Percentiles rank a stretch among this genome's conserved stretches.
These are phyloP conservation scores for Globisporangium spinosum DNA, from an alignment of 352 stramenopile genomes.

Conservation along the genomic window DNA sequence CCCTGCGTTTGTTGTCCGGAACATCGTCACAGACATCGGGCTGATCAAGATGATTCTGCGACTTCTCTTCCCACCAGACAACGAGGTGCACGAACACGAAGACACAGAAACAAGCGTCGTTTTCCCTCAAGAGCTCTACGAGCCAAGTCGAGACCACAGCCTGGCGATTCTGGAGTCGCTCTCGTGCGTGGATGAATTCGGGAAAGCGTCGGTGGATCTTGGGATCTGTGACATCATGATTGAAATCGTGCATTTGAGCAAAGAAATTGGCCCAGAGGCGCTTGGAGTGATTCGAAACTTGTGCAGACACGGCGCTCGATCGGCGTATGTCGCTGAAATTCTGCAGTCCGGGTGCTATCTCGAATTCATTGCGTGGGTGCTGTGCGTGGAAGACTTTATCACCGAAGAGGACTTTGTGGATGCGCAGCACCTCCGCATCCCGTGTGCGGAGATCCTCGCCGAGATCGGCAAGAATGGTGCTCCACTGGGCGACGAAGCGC, in stretches of 20 bases:
- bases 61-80: slow-evolving; percentile 68
- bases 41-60: slow-evolving; percentile 75
- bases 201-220: slow-evolving; percentile 39
- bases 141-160: slow-evolving; percentile 58
- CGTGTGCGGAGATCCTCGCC: slow-evolving; percentile 55
- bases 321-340: slow-evolving; percentile 53
- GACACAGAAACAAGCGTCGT: slow-evolving; percentile 46
- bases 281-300: slow-evolving; percentile 69
- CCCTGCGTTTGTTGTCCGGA: slow-evolving; percentile 50
- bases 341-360: slow-evolving; percentile 70
- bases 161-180: slow-evolving; percentile 52
- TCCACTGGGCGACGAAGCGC: slow-evolving; percentile 46
- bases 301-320: slow-evolving; percentile 41
- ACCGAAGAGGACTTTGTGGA: slow-evolving; percentile 59
- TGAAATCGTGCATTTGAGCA: slow-evolving; percentile 62
- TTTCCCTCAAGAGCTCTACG: slow-evolving; percentile 56
- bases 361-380: slow-evolving; percentile 76
- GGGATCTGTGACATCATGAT: slow-evolving; percentile 80
- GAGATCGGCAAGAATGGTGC: slow-evolving; percentile 51
- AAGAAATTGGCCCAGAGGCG: slow-evolving; percentile 45
- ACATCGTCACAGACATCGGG: slow-evolving; percentile 45
- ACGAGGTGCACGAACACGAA: slow-evolving; percentile 69
- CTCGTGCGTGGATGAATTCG: slow-evolving; percentile 56
- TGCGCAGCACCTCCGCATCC: slow-evolving; percentile 50
- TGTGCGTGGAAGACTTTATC: slow-evolving; percentile 59